phyloP scores from a whole-genome alignment of 768 basidiomycete genomes.

The Kwoniella dejecticola region DNA sequence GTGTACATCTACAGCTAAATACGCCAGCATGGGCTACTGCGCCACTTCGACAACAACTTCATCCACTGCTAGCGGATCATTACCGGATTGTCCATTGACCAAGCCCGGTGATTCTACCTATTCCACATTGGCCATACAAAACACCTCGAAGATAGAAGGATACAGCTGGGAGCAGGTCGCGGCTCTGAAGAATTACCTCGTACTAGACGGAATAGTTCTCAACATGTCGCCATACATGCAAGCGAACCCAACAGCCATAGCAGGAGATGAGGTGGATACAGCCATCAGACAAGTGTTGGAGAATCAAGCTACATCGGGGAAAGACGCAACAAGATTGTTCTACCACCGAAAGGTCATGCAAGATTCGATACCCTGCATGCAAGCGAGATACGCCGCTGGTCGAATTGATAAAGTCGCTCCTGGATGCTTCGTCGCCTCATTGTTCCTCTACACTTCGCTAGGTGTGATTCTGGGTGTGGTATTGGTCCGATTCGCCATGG shows the following conservation, averaged over 20 bases:
- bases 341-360: slow-evolving; percentile 68
- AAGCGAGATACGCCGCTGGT: slow-evolving; percentile 84
- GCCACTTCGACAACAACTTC: slow-evolving; percentile 52
- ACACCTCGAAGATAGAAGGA: slow-evolving; percentile 72
- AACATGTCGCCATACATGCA: slow-evolving; percentile 85
- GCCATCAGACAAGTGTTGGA: slow-evolving; percentile 74
- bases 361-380: slow-evolving; percentile 74
- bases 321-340: slow-evolving; percentile 88
- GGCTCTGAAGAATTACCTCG: slow-evolving; percentile 71
- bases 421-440: slow-evolving; percentile 85
- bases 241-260: slow-evolving; percentile 68
- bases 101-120: slow-evolving; percentile 66
- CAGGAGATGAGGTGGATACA: slow-evolving; percentile 75
- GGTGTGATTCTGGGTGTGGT: slow-evolving; percentile 89
- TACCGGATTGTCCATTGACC: slow-evolving; percentile 67
- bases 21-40: slow-evolving; percentile 77
- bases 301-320: slow-evolving; percentile 63
- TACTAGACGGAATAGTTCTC: slow-evolving; percentile 89
- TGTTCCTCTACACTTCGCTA: slow-evolving; percentile 87
- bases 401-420: slow-evolving; percentile 96
- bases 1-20: slow-evolving; percentile 67
- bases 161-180: slow-evolving; percentile 91
- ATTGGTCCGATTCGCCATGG: slow-evolving; percentile 90
- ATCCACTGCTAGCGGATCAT: slow-evolving; percentile 50
- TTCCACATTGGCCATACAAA: slow-evolving; percentile 64